phyloP scores from a whole-genome alignment of 305 asterid species.

The Fraxinus baroniana region DNA sequence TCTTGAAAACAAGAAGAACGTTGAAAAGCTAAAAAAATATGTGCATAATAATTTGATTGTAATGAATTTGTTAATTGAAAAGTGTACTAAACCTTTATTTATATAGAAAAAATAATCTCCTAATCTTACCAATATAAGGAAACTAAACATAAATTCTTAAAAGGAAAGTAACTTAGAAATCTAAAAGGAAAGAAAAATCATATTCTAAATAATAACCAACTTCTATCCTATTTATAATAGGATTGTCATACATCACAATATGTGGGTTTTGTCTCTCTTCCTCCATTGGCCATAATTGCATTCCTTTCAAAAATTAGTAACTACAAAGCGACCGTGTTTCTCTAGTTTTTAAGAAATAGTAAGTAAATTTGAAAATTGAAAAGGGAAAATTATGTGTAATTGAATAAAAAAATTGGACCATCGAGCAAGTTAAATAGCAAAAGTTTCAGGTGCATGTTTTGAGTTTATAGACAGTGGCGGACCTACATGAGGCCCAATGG shows the following conservation, averaged over 20 bases:
- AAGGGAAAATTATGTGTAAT: not conserved
- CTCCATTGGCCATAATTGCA: not conserved
- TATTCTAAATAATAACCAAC: not conserved
- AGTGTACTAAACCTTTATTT: not conserved
- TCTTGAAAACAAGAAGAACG: not conserved
- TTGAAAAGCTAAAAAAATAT: not conserved
- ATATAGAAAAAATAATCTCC: not conserved
- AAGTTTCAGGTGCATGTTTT: not conserved
- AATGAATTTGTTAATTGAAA: not conserved
- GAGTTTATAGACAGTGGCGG: not conserved
- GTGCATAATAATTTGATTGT: not conserved
- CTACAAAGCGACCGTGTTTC: not conserved
- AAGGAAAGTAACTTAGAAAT: not conserved
- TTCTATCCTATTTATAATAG: not conserved
- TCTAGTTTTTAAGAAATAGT: not conserved
- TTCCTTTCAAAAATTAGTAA: not conserved
- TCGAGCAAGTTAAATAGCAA: not conserved
- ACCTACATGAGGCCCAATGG: too few species aligned
- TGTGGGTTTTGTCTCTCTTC: not conserved
- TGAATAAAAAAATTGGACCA: not conserved
- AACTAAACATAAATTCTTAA: not conserved
- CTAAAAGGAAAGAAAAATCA: not conserved
- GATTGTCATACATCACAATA: not conserved
- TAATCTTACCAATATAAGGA: not conserved
- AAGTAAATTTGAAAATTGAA: not conserved